Evolutionary conservation across 1,284 basidiomycete species (phyloP).

Genomic region (Agroathelia rolfsii): DNA sequence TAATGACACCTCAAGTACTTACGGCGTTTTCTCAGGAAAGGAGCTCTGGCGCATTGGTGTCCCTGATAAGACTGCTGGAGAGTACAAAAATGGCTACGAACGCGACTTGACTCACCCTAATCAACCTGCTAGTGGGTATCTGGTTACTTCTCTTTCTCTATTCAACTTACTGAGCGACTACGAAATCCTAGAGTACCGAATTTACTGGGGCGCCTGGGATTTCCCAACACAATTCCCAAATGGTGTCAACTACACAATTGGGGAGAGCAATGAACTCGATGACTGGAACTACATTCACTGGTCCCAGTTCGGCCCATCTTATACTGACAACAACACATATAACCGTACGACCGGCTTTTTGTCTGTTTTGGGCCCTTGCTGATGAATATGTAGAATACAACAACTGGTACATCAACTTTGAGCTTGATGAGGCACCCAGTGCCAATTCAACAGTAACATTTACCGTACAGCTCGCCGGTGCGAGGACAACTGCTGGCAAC

Average conservation of each 20-base stretch:
- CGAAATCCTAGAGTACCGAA: slow-evolving; percentile 21
- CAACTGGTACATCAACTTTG: slow-evolving; percentile 20
- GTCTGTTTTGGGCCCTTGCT: not conserved
- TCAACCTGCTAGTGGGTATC: no score
- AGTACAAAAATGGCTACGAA: slow-evolving; percentile 14
- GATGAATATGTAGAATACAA: slow-evolving; percentile 16
- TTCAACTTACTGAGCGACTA: no score
- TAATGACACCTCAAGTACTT: no score
- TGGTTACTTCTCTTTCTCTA: no score
- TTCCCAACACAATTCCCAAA: slow-evolving; percentile 20
- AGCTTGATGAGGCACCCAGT: slow-evolving; percentile 10
- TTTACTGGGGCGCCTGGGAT: slow-evolving; percentile 22
- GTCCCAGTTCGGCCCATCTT: slow-evolving; percentile 15
- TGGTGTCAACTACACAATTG: slow-evolving; percentile 21
- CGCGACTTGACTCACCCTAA: slow-evolving; percentile 15
- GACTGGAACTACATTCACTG: slow-evolving; percentile 22
- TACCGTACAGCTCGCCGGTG: slow-evolving; percentile 19
- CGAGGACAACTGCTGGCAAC: slow-evolving; percentile 20
- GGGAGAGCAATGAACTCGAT: slow-evolving; percentile 14
- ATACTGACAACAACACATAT: slow-evolving; percentile 8
- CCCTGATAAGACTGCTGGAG: slow-evolving; percentile 19
- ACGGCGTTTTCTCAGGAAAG: no score
- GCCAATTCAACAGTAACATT: slow-evolving; percentile 13
- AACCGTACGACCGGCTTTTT: no score
- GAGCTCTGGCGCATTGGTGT: slow-evolving; percentile 21